Evolutionary conservation across 805 yeast species (phyloP).

Genomic region (Yarrowia sp.): DNA sequence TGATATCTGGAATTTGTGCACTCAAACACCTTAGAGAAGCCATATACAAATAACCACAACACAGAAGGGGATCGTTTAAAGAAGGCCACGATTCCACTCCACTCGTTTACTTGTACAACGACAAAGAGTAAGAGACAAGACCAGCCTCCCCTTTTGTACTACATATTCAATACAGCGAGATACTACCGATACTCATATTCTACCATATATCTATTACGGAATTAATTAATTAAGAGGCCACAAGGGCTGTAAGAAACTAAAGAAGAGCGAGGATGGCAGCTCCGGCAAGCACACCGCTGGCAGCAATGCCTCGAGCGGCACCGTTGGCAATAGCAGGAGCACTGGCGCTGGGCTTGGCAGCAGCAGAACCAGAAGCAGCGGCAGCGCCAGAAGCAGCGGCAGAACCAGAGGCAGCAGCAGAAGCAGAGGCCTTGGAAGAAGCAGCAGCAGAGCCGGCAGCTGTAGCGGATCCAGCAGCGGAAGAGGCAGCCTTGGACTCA

Average conservation of each 20-base stretch:
- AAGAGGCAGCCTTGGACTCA: background rate
- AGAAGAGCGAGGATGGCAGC: slow-evolving; percentile 1
- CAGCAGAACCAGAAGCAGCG: background rate
- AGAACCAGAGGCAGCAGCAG: slow-evolving; percentile 1
- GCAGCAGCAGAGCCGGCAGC: background rate
- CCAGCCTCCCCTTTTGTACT: too few species aligned
- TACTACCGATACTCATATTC: too few species aligned
- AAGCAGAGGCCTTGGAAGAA: background rate
- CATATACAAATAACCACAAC: too few species aligned
- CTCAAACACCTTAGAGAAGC: too few species aligned
- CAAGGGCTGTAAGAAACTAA: background rate
- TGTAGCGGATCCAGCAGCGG: background rate
- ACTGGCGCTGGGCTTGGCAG: background rate
- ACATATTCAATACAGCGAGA: too few species aligned
- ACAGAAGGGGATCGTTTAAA: too few species aligned
- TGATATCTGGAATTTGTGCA: too few species aligned
- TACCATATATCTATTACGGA: background rate
- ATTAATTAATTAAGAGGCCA: background rate
- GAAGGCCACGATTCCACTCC: too few species aligned
- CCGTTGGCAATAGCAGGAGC: background rate
- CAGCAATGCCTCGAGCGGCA: slow-evolving; percentile 3
- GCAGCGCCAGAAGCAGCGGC: background rate
- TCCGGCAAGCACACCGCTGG: background rate
- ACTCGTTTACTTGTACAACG: too few species aligned
- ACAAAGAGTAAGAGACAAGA: too few species aligned